Base-by-base conservation (phyloP, 257 asterid species). In the Capsicum pubescens region DNA sequence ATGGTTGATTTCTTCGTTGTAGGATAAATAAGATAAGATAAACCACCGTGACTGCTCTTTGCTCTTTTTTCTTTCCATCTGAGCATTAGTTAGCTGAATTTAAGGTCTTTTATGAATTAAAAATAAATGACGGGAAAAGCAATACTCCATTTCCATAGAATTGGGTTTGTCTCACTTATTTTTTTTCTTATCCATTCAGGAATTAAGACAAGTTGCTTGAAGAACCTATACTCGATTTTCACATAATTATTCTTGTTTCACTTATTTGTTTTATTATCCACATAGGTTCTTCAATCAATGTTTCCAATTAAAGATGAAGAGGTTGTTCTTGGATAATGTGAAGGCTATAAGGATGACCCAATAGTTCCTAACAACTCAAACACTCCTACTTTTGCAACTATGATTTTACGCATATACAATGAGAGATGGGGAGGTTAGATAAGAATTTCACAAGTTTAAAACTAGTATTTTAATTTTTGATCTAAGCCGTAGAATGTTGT, bases 241-340 rank as follows among this genome's bases (percentile, higher is more conserved):
- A 46, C 58, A 9, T 58, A 71, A 71, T 9, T 69, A 9, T 69
- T 36, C 13, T 54, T 71, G 58, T 46, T 79, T 35, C 32, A 42
- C 52, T 32, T 83, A 42, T 58, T 80, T 80, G 52, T 48, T 26
- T 87, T 61, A 81, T 55, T 57, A 35, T 87, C 88, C 76, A 82
- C 63, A 32, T 88, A 94, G 99, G 99, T 97, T 89, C 99, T 97
- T 83, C 97, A 95, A 80, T 97, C 99, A 52, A 97, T 95, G 86
- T 9, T 88, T 64, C 99, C 99, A 21, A 92, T 97, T 82, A 87
- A 92, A 85, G 94, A 94, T 70, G 97, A 93, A 83, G 99, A 97
- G 90, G 97, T 95, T 84, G 98, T 97, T 86, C 91, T 97, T 78
- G 99, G 99, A 83, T 98, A 97, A 86, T 97, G 95, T 82, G 95